Evolutionary conservation across 2,329 filamentous ascomycete genomes (phyloP), one percentile per base, ranked within the genome.

Genomic region (Xylariaceae sp.): DNA sequence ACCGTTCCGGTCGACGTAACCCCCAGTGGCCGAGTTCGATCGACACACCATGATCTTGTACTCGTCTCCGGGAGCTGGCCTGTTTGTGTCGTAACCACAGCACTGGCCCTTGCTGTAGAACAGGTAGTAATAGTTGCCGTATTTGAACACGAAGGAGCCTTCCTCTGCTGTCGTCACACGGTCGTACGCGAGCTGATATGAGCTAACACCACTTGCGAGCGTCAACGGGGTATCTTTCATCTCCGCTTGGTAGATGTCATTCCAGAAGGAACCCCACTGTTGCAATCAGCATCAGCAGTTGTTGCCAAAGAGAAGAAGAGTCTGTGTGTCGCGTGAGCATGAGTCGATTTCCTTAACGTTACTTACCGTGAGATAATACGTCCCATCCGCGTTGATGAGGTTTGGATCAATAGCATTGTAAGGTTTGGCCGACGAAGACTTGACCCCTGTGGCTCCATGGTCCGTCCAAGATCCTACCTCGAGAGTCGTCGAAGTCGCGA

Each of bases 231-330:
- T 34, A 23, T 57, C 55, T 56, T 57, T 56, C 66, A 71, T 69
- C 34, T 64, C 5, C 1, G 83, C 82, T 67, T 84, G 82, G 73
- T 83, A 87, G 60, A 89, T 78, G 67, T 85, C 81, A 5, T 74
- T 71, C 85, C 86, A 90, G 78, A 88, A 90, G 10, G 83, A 87
- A 23, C 87, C 87, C 63, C 88, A 90, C 61, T 51, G 49, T 23
- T 4, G 5, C 49, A 10, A 34, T 15, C 30, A 13, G 10, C 18
- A 17, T 51, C 49, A 51, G 49, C 7, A 7, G 15, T 51, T 30
- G 13, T 35, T 34, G 6, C 10, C 11, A 51, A 35, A 2, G 2
- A 5, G 11, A 48, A 48, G 9, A 11, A n/a, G n/a, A n/a, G 5
- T 10, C 15, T 30, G 6, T 30, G 47, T 9, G 3, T 30, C 4